These are phyloP conservation scores for Hypholoma fasciculare DNA, from an alignment of 768 basidiomycete species.

Conservation along the genomic window DNA sequence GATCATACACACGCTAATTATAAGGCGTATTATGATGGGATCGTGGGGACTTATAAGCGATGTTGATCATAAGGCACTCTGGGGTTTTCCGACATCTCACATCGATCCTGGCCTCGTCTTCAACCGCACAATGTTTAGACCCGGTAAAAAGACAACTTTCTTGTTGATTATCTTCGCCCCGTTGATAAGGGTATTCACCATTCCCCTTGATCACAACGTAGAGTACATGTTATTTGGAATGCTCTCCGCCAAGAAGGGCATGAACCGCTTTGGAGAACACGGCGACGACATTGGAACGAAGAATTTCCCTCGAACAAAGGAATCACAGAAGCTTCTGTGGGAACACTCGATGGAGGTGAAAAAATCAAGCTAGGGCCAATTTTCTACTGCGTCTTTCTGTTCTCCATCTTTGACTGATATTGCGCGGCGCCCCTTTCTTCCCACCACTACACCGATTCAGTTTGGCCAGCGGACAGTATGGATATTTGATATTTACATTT, in stretches of 20 bases:
- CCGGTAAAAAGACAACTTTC: constrained; percentile 1
- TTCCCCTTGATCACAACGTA: constrained; percentile 21
- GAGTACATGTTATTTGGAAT: constrained; percentile 33
- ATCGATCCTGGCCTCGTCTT: too few species aligned
- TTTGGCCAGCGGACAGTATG: too few species aligned
- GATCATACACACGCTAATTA: too few species aligned
- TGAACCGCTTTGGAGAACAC: constrained; percentile 15
- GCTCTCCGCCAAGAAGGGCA: constrained; percentile 21
- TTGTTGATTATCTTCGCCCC: constrained; percentile 18
- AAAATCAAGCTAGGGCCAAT: constrained; percentile 37
- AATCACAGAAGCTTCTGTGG: constrained; percentile 8
- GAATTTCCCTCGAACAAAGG: constrained; percentile 15
- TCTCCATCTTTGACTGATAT: too few species aligned
- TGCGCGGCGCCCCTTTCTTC: too few species aligned
- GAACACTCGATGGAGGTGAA: constrained; percentile 4
- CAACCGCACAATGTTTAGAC: constrained; percentile 22
- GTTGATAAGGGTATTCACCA: constrained; percentile 20
- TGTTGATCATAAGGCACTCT: too few species aligned
- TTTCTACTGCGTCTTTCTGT: constrained; percentile 24
- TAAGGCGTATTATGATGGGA: too few species aligned
- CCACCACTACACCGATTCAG: too few species aligned
- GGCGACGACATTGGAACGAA: constrained; percentile 23
- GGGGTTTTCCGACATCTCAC: too few species aligned
- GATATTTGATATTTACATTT: too few species aligned
- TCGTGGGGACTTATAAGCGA: too few species aligned